Conservation (phyloP, 257 asterid genomes). For the Ophiorrhiza pumila region DNA sequence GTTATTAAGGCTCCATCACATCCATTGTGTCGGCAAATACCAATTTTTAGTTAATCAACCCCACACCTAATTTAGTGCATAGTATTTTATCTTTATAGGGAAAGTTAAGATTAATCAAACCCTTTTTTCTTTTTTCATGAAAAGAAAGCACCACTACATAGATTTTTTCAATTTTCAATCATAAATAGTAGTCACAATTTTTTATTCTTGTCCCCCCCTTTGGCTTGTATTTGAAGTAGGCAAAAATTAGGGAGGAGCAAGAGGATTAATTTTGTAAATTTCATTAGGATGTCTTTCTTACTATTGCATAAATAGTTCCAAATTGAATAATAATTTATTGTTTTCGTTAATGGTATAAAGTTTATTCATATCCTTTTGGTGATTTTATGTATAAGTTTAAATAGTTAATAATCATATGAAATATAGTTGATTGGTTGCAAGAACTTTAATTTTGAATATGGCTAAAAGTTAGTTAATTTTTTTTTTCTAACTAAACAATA, state of each 20-base stretch:
- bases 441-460: too few species aligned
- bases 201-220: not conserved
- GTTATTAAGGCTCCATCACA: not conserved
- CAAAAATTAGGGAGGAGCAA: not conserved
- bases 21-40: constrained; percentile 7
- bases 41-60: not conserved
- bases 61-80: constrained; percentile 7
- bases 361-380: too few species aligned
- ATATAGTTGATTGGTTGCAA: too few species aligned
- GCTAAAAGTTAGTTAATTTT: too few species aligned
- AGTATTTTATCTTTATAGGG: not conserved
- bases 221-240: not conserved
- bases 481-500: too few species aligned
- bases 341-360: too few species aligned
- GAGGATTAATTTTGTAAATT: not conserved
- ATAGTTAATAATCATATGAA: too few species aligned
- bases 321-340: too few species aligned
- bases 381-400: too few species aligned
- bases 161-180: not conserved
- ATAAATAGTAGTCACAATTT: not conserved
- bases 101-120: not conserved
- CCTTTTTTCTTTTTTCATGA: not conserved
- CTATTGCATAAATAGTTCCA: too few species aligned
- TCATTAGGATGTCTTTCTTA: too few species aligned
- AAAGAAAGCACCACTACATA: not conserved